These are phyloP conservation scores for Monilinia polystroma DNA, from an alignment of 2,329 filamentous ascomycete species.

Conservation along the genomic window DNA sequence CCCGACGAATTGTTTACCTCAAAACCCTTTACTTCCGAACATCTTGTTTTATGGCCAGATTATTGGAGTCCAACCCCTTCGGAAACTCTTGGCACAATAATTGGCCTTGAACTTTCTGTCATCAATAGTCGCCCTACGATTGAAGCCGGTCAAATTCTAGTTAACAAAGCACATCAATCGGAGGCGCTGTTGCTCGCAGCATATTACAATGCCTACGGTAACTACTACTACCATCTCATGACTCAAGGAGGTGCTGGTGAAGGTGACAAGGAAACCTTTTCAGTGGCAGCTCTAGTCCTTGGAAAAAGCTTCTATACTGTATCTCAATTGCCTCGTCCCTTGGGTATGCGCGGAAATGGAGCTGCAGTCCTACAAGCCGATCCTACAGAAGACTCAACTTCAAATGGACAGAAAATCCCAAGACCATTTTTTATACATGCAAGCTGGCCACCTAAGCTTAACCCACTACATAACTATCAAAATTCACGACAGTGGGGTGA, in stretches of 20 bases:
- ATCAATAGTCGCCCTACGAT: slow-evolving; percentile 39
- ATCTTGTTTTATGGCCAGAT: slow-evolving; percentile 50
- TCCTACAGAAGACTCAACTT: slow-evolving; percentile 18
- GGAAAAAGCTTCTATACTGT: slow-evolving; percentile 43
- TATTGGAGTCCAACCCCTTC: slow-evolving; percentile 47
- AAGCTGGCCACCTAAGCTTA: slow-evolving; percentile 30
- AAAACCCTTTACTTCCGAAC: slow-evolving; percentile 44
- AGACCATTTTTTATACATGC: slow-evolving; percentile 31
- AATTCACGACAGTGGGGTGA: slow-evolving; percentile 27
- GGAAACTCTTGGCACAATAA: slow-evolving; percentile 24
- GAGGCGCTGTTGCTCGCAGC: slow-evolving; percentile 47
- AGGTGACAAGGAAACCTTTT: slow-evolving; percentile 53
- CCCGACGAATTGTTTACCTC: slow-evolving; percentile 45
- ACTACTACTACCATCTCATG: slow-evolving; percentile 27
- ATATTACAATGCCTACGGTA: slow-evolving; percentile 51
- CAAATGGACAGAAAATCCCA: background rate
- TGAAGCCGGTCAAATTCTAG: slow-evolving; percentile 44
- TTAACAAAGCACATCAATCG: slow-evolving; percentile 46
- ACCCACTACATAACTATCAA: slow-evolving; percentile 26
- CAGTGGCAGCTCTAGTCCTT: slow-evolving; percentile 46
- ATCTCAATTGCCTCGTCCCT: slow-evolving; percentile 15
- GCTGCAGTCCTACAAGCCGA: slow-evolving; percentile 28
- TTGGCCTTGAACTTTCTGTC: slow-evolving; percentile 4
- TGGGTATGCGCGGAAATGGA: slow-evolving; percentile 22
- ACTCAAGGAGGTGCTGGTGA: slow-evolving; percentile 48